Evolutionary conservation across 768 basidiomycete genomes (phyloP).

Genomic region (Austroboletus festivus): DNA sequence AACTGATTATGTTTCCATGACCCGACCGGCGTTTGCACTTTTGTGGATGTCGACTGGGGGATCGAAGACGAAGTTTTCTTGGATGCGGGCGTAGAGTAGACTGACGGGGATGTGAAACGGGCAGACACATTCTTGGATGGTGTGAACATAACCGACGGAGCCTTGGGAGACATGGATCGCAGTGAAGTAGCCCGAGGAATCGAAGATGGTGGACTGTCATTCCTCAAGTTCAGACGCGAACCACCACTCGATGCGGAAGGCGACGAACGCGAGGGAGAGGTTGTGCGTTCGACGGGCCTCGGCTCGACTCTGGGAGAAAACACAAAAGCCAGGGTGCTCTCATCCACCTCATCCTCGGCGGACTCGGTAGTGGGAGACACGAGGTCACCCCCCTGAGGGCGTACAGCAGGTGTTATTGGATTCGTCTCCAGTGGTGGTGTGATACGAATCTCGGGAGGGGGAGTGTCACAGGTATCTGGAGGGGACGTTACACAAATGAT

Average conservation of each 20-base stretch:
- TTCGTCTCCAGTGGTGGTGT: slow-evolving; percentile 18
- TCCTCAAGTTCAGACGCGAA: slow-evolving; percentile 12
- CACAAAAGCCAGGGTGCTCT: slow-evolving; percentile 20
- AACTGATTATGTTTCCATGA: slow-evolving; percentile 23
- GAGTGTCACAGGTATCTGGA: slow-evolving; percentile 20
- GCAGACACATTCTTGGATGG: slow-evolving; percentile 34
- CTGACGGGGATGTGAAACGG: slow-evolving; percentile 21
- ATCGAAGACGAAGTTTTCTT: slow-evolving; percentile 62
- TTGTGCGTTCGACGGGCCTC: slow-evolving; percentile 3
- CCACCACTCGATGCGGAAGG: slow-evolving; percentile 2
- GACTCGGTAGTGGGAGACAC: slow-evolving; percentile 5
- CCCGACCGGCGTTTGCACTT: slow-evolving; percentile 38
- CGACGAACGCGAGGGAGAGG: slow-evolving; percentile 10
- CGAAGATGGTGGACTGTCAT: slow-evolving; percentile 42
- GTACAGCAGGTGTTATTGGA: slow-evolving; percentile 19
- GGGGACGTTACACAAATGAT: slow-evolving; percentile 28
- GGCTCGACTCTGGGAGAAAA: slow-evolving; percentile 18
- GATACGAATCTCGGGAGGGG: slow-evolving; percentile 26
- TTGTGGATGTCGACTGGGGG: slow-evolving; percentile 53
- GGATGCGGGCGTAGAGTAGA: slow-evolving; percentile 38
- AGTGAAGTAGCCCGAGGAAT: slow-evolving; percentile 46
- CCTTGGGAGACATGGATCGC: slow-evolving; percentile 33
- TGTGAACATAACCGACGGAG: slow-evolving; percentile 28
- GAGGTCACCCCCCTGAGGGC: slow-evolving; percentile 2
- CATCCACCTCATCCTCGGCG: slow-evolving; percentile 24